Base-by-base conservation (phyloP, 2,329 filamentous ascomycete genomes). In the Elsinoe arachidis region DNA sequence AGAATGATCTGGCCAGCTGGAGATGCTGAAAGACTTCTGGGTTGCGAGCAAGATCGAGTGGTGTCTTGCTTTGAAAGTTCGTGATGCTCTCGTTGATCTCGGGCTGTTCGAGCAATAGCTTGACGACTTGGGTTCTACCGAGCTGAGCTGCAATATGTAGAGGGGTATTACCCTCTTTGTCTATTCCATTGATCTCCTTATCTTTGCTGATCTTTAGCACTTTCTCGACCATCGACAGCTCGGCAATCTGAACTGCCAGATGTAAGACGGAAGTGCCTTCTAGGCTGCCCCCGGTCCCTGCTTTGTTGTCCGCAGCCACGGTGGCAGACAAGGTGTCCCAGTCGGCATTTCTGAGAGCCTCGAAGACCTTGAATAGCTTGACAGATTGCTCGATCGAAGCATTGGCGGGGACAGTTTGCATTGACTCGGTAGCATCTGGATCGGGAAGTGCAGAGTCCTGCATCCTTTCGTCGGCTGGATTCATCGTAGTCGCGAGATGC, bases 11-110 rank as follows among this genome's bases (percentile, higher is more conserved):
- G 7, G 90, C 86, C 14, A 97, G 83, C 72, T 99, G 93, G 55
- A 99, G 79, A 67, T 92, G 86, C 73, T 97, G 91, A 74, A 95
- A 97, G 58, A 97, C 96, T 15, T 97, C 92, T 1, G 93, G 90
- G 23, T 85, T 96, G 38, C 91, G 85, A 3, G 93, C 90, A 41
- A 96, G 78, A 66, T 99, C 93, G 54, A 97, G 81, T 4, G 93
- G 85, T 3, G 90, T 81, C 66, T 91, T 90, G 55, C 90, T 90
- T 58, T 88, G 85, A 66, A 85, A 84, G 73, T 99, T 99, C 56
- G 85, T 77, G 51, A 95, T 77, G 5, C 90, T 85, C 69, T 99
- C 93, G 67, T 96, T 96, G 73, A 97, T 88, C 46, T 81, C 84
- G 44, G 85, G 82, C 63, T 90, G 86, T 54, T 91, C 88, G 23